These are phyloP conservation scores for Scytalidium lignicola DNA, from an alignment of 2,329 filamentous ascomycete species.

Conservation along the genomic window DNA sequence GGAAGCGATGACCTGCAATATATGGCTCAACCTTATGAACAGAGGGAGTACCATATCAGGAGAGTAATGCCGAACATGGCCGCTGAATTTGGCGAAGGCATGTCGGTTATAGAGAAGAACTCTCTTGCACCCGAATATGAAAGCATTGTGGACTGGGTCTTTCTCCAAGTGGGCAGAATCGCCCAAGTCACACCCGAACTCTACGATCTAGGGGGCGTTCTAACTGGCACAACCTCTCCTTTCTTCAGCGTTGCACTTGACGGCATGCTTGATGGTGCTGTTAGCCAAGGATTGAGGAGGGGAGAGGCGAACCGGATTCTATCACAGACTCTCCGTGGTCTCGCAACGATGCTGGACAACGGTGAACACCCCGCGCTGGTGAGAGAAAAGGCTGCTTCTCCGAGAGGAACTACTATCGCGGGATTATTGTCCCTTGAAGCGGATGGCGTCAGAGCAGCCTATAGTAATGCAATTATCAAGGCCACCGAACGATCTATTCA, in stretches of 20 bases:
- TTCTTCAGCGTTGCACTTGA: conserved; percentile 73
- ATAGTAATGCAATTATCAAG: conserved; percentile 64
- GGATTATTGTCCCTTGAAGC: conserved; percentile 72
- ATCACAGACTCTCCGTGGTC: conserved; percentile 64
- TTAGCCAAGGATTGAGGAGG: conserved; percentile 71
- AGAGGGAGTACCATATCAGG: conserved; percentile 54
- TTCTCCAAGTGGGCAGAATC: conserved; percentile 67
- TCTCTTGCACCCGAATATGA: conserved; percentile 48
- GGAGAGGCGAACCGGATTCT: conserved; percentile 72
- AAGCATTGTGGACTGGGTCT: conserved; percentile 68
- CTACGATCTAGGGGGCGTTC: conserved; percentile 69
- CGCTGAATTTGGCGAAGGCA: conserved; percentile 70
- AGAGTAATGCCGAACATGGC: conserved; percentile 84
- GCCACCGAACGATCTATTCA: conserved; percentile 50
- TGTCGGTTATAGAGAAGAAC: conserved; percentile 61
- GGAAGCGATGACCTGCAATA: conserved; percentile 24
- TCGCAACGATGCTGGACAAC: conserved; percentile 42
- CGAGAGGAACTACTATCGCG: conserved; percentile 73
- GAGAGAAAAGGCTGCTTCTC: conserved; percentile 69
- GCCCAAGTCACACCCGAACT: conserved; percentile 58
- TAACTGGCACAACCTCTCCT: conserved; percentile 70
- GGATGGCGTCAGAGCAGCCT: conserved; percentile 60
- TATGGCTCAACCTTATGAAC: conserved; percentile 3
- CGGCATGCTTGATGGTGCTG: conserved; percentile 70
- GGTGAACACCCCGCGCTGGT: conserved; percentile 72